These are phyloP conservation scores for Trichoderma gamsii DNA, from an alignment of 495 filamentous ascomycete genomes.

Conservation along the genomic window DNA sequence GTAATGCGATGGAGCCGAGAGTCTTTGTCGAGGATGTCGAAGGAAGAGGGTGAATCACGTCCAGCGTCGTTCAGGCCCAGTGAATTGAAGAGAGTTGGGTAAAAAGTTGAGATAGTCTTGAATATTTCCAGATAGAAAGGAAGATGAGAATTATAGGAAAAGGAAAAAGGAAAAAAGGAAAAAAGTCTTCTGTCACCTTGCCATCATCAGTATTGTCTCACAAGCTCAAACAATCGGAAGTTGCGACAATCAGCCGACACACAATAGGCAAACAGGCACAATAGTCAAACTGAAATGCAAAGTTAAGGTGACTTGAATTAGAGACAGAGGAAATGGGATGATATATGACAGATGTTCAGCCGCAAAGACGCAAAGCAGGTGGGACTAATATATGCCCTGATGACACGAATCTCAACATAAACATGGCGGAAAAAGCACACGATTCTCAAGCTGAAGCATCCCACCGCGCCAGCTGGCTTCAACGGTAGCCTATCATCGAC, in stretches of 20 bases:
- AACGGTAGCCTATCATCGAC: slow-evolving; percentile 2
- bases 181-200: slow-evolving; percentile 4
- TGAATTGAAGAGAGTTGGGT: neutral
- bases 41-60: slow-evolving; percentile 3
- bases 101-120: neutral
- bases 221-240: neutral
- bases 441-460: neutral
- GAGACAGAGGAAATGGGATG: neutral
- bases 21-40: neutral
- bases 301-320: neutral
- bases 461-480: neutral
- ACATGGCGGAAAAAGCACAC: too few relatives aligned
- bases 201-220: neutral
- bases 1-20: neutral
- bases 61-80: slow-evolving; percentile 3
- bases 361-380: neutral
- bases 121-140: neutral
- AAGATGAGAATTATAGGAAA: neutral
- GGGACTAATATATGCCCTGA: neutral
- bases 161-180: neutral
- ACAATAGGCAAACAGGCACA: slow-evolving; percentile 1
- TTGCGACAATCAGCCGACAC: neutral
- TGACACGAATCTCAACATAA: neutral
- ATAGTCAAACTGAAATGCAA: neutral
- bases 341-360: neutral